phyloP scores from a whole-genome alignment of 192 early-diverging fungal genomes.

The Rhizophlyctis rosea region DNA sequence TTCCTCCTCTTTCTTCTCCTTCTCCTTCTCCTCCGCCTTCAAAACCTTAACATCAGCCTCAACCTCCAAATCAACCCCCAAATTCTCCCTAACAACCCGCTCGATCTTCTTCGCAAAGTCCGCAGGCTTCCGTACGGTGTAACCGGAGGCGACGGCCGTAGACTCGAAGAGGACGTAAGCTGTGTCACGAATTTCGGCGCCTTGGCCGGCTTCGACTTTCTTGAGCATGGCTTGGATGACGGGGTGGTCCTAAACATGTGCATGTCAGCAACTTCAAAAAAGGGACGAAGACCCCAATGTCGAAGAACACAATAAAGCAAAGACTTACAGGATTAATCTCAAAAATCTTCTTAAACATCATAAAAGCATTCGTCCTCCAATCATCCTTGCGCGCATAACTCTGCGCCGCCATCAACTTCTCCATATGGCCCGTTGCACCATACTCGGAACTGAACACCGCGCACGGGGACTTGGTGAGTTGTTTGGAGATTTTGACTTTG shows the following conservation, averaged over 20 bases:
- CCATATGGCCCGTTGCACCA: constrained; percentile 45
- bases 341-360: constrained; percentile 36
- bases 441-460: constrained; percentile 57
- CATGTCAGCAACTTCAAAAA: too few species aligned
- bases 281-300: too few species aligned
- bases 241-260: constrained; percentile 35
- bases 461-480: constrained; percentile 72
- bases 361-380: constrained; percentile 32
- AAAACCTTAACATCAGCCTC: constrained; percentile 35
- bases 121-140: constrained; percentile 19
- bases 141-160: constrained; percentile 41
- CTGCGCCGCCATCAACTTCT: constrained; percentile 47
- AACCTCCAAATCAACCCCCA: constrained; percentile 31
- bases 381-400: constrained; percentile 38
- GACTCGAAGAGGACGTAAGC: constrained; percentile 41
- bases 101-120: constrained; percentile 43
- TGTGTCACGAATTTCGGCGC: constrained; percentile 20
- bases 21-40: constrained; percentile 47
- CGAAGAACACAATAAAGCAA: background rate
- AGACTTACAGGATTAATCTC: constrained; percentile 46
- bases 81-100: constrained; percentile 23
- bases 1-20: constrained; percentile 64
- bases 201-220: constrained; percentile 31
- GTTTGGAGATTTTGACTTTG: constrained; percentile 65
- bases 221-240: constrained; percentile 35